Base-by-base conservation (phyloP, 768 basidiomycete species). In the Pisolithus microcarpus region DNA sequence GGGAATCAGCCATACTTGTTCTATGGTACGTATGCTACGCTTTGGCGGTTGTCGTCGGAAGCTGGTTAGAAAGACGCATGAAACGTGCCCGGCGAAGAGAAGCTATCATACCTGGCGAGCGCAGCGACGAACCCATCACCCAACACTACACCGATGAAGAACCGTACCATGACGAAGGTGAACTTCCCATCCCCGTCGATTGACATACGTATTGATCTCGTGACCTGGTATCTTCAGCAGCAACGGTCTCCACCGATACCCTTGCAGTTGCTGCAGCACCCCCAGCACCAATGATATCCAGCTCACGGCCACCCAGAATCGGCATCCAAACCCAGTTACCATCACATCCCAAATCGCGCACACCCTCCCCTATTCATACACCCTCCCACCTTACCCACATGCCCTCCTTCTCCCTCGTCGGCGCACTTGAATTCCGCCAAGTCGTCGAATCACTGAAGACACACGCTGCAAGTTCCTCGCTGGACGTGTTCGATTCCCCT, bases 381-480 rank as follows among this genome's bases (percentile, higher is more conserved):
- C 53, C 74, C 21, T 52, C 71, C 56, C 66, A 68, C 21, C 65
- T 72, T 36, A 65, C 68, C 9, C 78, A 80, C 53, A 77, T 91
- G 68, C 87, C 87, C 3, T 89, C 87, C 0, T 91, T 91, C 60
- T 97, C 95, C 3, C 78, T 99, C 2, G 80, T 98, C 5, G 91
- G 95, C 8, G 96, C 96, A 0, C 79, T 99, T 40, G 96, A 99
- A 67, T 99, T 99, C 69, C 79, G 93, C 16, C 85, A 93, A 52
- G 87, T 97, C 21, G 86, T 99, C 19, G 76, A 86, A 10, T 84
- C 86, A 0, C 73, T 99, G 21, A 81, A 82, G 55, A 75, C 75
- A 45, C 82, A 93, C 59, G 84, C 85, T 9, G 75, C 80, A 2
- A 72, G 73, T 1, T 68, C 77, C 0, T 76, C 80, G 0, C 70